Conservation (phyloP, 331 rosid genomes). For the Dryas integrifolia region DNA sequence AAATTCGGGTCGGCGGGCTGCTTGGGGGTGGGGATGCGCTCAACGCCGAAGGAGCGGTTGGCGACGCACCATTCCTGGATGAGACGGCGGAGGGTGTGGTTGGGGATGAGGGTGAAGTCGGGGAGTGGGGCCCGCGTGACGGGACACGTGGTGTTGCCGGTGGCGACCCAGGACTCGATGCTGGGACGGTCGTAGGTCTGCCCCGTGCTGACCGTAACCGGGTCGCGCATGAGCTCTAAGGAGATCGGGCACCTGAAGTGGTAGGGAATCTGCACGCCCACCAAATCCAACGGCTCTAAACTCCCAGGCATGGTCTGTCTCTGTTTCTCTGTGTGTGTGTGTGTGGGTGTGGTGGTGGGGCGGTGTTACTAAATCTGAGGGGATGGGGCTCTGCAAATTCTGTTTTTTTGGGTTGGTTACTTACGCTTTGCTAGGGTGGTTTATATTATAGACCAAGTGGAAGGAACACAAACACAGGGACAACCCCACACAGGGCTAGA, state of each 20-base stretch:
- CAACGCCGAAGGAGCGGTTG: constrained; percentile 72
- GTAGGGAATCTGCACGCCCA: constrained; percentile 73
- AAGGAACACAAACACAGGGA: constrained; percentile 43
- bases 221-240: constrained; percentile 84
- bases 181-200: constrained; percentile 93
- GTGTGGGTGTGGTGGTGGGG: neutral
- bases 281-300: constrained; percentile 83
- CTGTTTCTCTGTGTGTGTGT: constrained; percentile 5
- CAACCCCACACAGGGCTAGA: constrained; percentile 58
- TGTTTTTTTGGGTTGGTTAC: constrained; percentile 22
- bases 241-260: constrained; percentile 95
- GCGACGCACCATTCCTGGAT: constrained; percentile 98
- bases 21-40: constrained; percentile 92
- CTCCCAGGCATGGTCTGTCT: constrained; percentile 57
- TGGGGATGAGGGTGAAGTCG: constrained; percentile 82
- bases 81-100: constrained; percentile 86
- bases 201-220: constrained; percentile 85
- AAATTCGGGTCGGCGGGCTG: constrained; percentile 80
- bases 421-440: constrained; percentile 38
- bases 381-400: constrained; percentile 55
- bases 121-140: constrained; percentile 64
- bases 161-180: constrained; percentile 86
- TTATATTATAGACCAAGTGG: constrained; percentile 46
- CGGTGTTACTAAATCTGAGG: constrained; percentile 40
- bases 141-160: constrained; percentile 90